Evolutionary conservation across 1,284 basidiomycete genomes (phyloP), one percentile per base, ranked within the genome.

Genomic region (Ceratobasidium sp.): DNA sequence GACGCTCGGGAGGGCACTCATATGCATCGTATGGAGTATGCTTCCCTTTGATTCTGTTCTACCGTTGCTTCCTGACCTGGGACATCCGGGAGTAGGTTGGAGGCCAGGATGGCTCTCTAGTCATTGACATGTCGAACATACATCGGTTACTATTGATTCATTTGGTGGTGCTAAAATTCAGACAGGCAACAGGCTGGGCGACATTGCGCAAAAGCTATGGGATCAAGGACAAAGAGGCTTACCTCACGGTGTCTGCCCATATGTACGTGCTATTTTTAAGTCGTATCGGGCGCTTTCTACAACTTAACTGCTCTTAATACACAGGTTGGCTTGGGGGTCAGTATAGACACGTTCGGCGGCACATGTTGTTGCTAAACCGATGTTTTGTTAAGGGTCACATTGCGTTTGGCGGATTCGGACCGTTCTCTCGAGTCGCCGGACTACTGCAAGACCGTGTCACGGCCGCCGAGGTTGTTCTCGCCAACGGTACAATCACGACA

Each of bases 331-430:
- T 44, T n/a, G 10, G 61, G 61, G 40, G 46, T 49, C 15, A 68
- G 66, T 33, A 28, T 51, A 51, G n/a, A 51, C n/a, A 3, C 18
- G 26, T 18, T 23, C 26, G 53, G 49, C n/a, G 66, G 66, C 18
- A 49, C 53, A 53, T 39, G 49, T 68, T 55, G 33, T 28, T 20
- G n/a, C 46, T 23, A 23, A 2, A 26, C 23, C 46, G 18, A 66
- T 79, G 7, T 20, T 33, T 15, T 39, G 26, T 10, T 2, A 18
- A 63, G 73, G 81, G 81, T 15, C 80, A 81, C 51, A 69, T 79
- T 20, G 66, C 81, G 7, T 81, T 80, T 67, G 81, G 81, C 2
- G 81, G 81, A 4, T 79, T 79, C 49, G 81, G 81, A 0, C 77
- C 73, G 3, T 78, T 78, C 58, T 79, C 80, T n/a, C 55, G 81